These are phyloP conservation scores for Candolleomyces aberdarensis DNA, from an alignment of 768 basidiomycete species.

Conservation along the genomic window DNA sequence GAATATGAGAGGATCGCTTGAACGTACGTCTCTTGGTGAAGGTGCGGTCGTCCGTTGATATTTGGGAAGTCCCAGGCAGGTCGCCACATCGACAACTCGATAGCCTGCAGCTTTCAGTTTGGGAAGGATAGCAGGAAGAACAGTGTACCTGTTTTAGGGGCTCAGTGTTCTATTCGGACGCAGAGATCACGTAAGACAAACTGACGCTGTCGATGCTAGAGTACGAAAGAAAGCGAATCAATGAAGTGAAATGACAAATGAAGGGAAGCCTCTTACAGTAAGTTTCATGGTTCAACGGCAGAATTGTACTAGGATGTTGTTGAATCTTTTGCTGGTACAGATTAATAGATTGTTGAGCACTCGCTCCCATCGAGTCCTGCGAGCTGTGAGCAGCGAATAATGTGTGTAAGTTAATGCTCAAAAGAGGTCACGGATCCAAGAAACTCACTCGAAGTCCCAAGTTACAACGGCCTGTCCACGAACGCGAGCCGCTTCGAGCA, in stretches of 20 bases:
- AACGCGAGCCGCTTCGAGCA: slow-evolving; percentile 31
- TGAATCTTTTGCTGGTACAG: slow-evolving; percentile 25
- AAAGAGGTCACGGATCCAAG: background rate
- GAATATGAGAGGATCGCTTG: too few relatives aligned
- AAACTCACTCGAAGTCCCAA: slow-evolving; percentile 38
- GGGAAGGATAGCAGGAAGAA: slow-evolving; percentile 35
- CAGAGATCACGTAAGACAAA: background rate
- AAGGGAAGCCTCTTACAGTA: slow-evolving; percentile 15
- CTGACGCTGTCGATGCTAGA: slow-evolving; percentile 35
- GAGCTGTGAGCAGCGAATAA: slow-evolving; percentile 26
- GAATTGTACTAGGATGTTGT: slow-evolving; percentile 25
- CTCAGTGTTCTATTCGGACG: background rate
- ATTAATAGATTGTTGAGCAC: slow-evolving; percentile 27
- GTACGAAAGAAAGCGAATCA: background rate
- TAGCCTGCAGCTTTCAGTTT: slow-evolving; percentile 36
- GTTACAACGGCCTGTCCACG: slow-evolving; percentile 34
- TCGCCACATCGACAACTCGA: slow-evolving; percentile 36
- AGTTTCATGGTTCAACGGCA: slow-evolving; percentile 35
- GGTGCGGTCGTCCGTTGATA: background rate
- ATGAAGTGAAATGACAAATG: background rate
- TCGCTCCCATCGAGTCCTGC: slow-evolving; percentile 34
- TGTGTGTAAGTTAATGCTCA: background rate
- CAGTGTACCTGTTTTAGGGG: slow-evolving; percentile 24
- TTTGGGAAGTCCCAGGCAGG: too few relatives aligned
- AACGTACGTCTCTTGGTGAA: background rate